Evolutionary conservation across 2,329 filamentous ascomycete genomes (phyloP).

Genomic region (Trichophaea hybrida): DNA sequence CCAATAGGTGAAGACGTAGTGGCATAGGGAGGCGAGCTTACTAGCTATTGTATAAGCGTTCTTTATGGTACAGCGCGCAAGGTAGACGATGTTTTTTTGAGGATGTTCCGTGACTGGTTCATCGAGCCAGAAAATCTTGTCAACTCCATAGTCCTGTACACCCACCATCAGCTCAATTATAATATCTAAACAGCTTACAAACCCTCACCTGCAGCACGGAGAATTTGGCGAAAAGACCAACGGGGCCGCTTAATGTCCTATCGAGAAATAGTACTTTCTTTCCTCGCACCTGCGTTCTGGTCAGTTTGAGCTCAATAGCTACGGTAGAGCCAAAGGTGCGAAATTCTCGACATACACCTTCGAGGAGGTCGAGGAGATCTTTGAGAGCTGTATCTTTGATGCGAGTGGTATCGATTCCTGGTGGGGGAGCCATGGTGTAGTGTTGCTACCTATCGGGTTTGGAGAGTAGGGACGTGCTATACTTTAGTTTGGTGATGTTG

Average conservation of each 20-base stretch:
- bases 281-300: constrained; percentile 60
- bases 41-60: constrained; percentile 78
- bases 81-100: constrained; percentile 88
- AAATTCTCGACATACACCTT: constrained; percentile 59
- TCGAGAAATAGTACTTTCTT: constrained; percentile 98
- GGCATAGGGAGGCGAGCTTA: constrained; percentile 37
- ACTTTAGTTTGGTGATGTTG: too few species aligned
- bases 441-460: too few species aligned
- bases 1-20: constrained; percentile 29
- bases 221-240: constrained; percentile 87
- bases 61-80: constrained; percentile 71
- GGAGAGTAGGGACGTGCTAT: too few species aligned
- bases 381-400: constrained; percentile 71
- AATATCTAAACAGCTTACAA: constrained; percentile 4
- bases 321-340: constrained; percentile 7
- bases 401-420: constrained; percentile 57
- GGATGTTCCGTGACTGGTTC: constrained; percentile 80
- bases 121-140: constrained; percentile 93
- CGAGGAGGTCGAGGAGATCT: constrained; percentile 78
- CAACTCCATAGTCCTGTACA: constrained; percentile 90
- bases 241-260: constrained; percentile 71
- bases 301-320: constrained; percentile 24
- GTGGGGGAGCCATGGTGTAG: constrained; percentile 12
- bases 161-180: not conserved
- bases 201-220: constrained; percentile 36